Evolutionary conservation across 1,284 basidiomycete genomes (phyloP), one percentile per base, ranked within the genome.

Genomic region (Malassezia equina): DNA sequence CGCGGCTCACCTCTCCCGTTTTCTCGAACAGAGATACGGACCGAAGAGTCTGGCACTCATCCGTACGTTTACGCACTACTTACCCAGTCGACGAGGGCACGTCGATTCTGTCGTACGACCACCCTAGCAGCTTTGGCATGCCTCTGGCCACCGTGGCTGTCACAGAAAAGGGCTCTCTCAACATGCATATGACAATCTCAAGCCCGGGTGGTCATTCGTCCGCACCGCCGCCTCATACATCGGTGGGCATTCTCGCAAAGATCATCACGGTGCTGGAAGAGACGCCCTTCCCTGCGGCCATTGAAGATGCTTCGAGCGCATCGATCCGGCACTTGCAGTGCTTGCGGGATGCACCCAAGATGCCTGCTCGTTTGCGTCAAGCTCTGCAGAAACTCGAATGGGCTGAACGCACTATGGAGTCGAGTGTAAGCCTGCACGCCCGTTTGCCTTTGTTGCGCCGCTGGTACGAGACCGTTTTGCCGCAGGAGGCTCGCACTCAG

Each of bases 201-300:
- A 61, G 82, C 3, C 77, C 79, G 1, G 85, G 84, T 9, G 84
- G 85, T 0, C 84, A 86, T 68, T 83, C 82, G 5, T 83, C 81
- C 47, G 75, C 79, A 8, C 83, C 84, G 15, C 82, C 82, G 25
- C 58, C 73, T 29, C 78, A 79, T 62, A 78, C 29, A 71, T 79
- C 79, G 51, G 84, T 85, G 55, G 84, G 84, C 13, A 79, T 83
- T 15, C 78, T 85, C 33, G 75, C 82, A 3, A 74, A 77, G 0
- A 67, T 84, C 28, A 75, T 85, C 31, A 78, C 79, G 2, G 75
- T 79, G 15, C 77, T 82, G 43, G 84, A 85, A 66, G 64, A 76
- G 4, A 76, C 81, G 55, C 81, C 83, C 0, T 78, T 77, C 68
- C 59, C 63, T 2, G 59, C 68, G 25, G 69, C 47, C 62, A 77